Base-by-base conservation (phyloP, 306 rosid species). In the Trifolium dubium region DNA sequence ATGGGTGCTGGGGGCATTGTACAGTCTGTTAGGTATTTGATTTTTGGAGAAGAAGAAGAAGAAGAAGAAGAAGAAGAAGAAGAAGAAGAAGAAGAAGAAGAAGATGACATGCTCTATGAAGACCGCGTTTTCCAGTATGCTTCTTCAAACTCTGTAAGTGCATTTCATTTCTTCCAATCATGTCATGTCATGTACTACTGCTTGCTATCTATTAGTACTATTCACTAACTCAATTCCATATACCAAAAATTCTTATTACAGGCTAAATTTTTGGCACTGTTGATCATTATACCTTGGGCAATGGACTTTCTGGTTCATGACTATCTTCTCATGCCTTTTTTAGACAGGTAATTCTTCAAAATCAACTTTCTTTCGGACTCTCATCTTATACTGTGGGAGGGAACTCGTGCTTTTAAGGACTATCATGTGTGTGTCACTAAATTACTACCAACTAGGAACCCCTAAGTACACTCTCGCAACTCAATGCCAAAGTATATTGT, bases 101-200 rank as follows among this genome's bases (percentile, higher is more conserved):
- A 89, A 2, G 89, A 89, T 54, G 98, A 94, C 64, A 64, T 94
- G 73, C 96, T 94, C 50, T 94, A 89, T 61, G 97, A 91, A 83
- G 98, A 94, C 55, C 95, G 98, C 40, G 96, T 94, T 56, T 89
- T 94, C 73, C 88, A 84, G 69, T 94, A 89, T 76, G 98, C 97
- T 69, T 91, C 96, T 1, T 77, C 86, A 7, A 94, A 91, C 72
- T 94, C 98, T 77, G 98, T 93, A 78, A 71, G 83, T 77, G 31
- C 43, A 40, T 37, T 47, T 67, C 0, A 5, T 51, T 41, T 69
- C 56, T 53, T 34, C 12, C n/a, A 8, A 40, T 19, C 30, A 55
- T 75, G 23, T 12, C 23, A 23, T 23, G 23, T 23, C 23, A 46
- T 74, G 28, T 69, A 30, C 63, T 68, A 47, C 30, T 69, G 55